Conservation (phyloP, 1,284 basidiomycete genomes). For the Dichomitus squalens region DNA sequence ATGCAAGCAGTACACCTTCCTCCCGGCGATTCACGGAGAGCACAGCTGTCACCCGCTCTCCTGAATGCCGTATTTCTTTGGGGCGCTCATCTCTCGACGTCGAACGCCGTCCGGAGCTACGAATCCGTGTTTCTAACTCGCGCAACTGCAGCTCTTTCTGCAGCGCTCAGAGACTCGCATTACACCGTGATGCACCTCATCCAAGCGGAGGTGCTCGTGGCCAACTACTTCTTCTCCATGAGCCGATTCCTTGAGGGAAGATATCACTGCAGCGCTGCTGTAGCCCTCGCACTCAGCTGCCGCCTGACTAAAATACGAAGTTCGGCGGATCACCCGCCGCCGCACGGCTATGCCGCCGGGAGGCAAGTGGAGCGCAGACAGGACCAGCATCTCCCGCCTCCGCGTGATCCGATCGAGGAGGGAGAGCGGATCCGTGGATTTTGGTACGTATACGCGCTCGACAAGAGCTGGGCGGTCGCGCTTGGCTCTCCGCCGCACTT, state of each 20-base stretch:
- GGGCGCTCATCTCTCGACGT: slow-evolving; percentile 29
- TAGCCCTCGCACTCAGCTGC: slow-evolving; percentile 40
- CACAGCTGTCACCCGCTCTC: slow-evolving; percentile 28
- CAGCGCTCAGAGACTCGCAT: slow-evolving; percentile 35
- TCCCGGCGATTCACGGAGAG: slow-evolving; percentile 19
- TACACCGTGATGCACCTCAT: slow-evolving; percentile 42
- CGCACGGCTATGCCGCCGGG: slow-evolving; percentile 4
- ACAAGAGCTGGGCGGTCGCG: slow-evolving; percentile 45
- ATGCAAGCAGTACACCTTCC: slow-evolving; percentile 20
- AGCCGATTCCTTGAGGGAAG: slow-evolving; percentile 45
- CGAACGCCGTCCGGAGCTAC: slow-evolving; percentile 21
- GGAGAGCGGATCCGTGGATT: slow-evolving; percentile 48
- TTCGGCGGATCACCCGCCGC: slow-evolving; percentile 8
- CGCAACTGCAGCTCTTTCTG: slow-evolving; percentile 31
- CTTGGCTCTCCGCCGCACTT: slow-evolving; percentile 39
- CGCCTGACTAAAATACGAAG: slow-evolving; percentile 35
- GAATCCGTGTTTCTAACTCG: slow-evolving; percentile 33
- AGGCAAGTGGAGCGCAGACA: slow-evolving; percentile 13
- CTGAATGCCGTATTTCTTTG: slow-evolving; percentile 33
- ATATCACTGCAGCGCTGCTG: slow-evolving; percentile 44
- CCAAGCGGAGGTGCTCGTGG: slow-evolving; percentile 48
- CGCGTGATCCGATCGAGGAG: slow-evolving; percentile 39
- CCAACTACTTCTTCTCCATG: slow-evolving; percentile 45
- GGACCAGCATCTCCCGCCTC: slow-evolving; percentile 19
- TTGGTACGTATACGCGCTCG: slow-evolving; percentile 46